These are phyloP conservation scores for Xylariomycetidae sp. DNA, from an alignment of 2,329 filamentous ascomycete species.

Conservation along the genomic window DNA sequence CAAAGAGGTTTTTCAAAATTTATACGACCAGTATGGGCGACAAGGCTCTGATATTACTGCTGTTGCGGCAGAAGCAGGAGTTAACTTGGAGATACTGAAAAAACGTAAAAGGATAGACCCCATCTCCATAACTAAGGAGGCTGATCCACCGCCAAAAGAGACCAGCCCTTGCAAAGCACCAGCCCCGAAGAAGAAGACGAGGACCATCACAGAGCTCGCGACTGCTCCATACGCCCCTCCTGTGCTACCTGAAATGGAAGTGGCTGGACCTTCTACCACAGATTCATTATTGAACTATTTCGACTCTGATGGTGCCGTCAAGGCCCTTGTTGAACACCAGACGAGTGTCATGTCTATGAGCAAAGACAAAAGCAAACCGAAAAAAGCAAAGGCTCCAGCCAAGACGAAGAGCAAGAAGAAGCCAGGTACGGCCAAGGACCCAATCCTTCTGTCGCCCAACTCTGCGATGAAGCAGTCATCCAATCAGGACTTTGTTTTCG, in stretches of 20 bases:
- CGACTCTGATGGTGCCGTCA: conserved; percentile 27
- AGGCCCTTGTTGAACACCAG: conserved; percentile 28
- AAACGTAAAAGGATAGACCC: conserved; percentile 56
- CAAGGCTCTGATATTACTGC: conserved; percentile 13
- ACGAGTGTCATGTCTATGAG: conserved; percentile 27
- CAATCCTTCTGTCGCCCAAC: conserved; percentile 61
- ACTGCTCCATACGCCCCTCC: conserved; percentile 61
- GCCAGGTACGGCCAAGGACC: conserved; percentile 33
- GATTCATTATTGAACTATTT: conserved; percentile 45
- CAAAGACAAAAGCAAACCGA: conserved; percentile 29
- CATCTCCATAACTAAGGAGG: conserved; percentile 26
- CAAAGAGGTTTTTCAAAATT: conserved; percentile 36
- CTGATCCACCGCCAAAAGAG: conserved; percentile 17
- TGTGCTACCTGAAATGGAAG: conserved; percentile 27
- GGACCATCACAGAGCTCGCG: conserved; percentile 73
- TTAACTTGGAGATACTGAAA: conserved; percentile 33
- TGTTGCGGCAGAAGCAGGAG: conserved; percentile 3
- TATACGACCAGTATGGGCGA: conserved; percentile 40
- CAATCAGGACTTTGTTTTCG: conserved; percentile 75
- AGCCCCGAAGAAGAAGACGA: conserved; percentile 61
- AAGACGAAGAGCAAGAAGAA: conserved; percentile 33
- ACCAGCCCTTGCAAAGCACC: conserved; percentile 42
- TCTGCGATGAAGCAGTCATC: conserved; percentile 62
- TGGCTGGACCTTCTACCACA: conserved; percentile 19
- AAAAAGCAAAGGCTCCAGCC: conserved; percentile 15